Evolutionary conservation across 805 yeast genomes (phyloP).

Genomic region (Clavispora carvajalis): DNA sequence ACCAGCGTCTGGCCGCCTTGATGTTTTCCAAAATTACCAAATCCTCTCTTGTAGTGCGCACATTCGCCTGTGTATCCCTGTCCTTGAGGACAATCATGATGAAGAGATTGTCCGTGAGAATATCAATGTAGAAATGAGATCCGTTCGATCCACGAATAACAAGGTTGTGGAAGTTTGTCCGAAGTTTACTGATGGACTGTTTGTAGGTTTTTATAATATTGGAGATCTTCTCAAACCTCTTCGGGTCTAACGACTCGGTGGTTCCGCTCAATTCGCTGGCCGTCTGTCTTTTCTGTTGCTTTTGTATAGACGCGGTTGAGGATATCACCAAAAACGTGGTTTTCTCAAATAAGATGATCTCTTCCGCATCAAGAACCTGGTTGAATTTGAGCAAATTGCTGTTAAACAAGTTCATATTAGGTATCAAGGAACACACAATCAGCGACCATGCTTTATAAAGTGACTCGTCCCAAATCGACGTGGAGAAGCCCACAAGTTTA

Average conservation of each 20-base stretch:
- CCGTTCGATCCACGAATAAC: slow-evolving; percentile 58
- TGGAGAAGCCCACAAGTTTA: slow-evolving; percentile 78
- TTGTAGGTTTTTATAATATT: slow-evolving; percentile 92
- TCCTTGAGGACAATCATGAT: slow-evolving; percentile 55
- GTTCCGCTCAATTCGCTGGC: slow-evolving; percentile 4
- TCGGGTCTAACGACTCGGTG: slow-evolving; percentile 60
- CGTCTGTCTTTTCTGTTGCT: slow-evolving; percentile 16
- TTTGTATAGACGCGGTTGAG: slow-evolving; percentile 42
- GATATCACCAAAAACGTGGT: slow-evolving; percentile 86
- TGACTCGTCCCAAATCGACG: slow-evolving; percentile 96
- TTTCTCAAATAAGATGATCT: slow-evolving; percentile 85
- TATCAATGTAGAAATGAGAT: slow-evolving; percentile 45
- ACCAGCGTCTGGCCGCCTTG: slow-evolving; percentile 51
- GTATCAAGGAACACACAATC: slow-evolving; percentile 90
- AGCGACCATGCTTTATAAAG: slow-evolving; percentile 96
- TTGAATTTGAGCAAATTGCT: slow-evolving; percentile 70
- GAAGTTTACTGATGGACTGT: slow-evolving; percentile 81
- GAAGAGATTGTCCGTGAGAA: slow-evolving; percentile 55
- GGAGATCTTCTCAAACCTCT: slow-evolving; percentile 88
- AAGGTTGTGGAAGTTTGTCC: slow-evolving; percentile 77
- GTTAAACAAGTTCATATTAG: slow-evolving; percentile 81
- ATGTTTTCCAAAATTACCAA: slow-evolving; percentile 52
- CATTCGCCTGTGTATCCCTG: slow-evolving; percentile 17
- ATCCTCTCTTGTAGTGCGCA: slow-evolving; percentile 34
- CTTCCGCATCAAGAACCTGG: slow-evolving; percentile 73